Evolutionary conservation across 2,329 filamentous ascomycete species (phyloP).

Genomic region (Colletotrichum limetticola): DNA sequence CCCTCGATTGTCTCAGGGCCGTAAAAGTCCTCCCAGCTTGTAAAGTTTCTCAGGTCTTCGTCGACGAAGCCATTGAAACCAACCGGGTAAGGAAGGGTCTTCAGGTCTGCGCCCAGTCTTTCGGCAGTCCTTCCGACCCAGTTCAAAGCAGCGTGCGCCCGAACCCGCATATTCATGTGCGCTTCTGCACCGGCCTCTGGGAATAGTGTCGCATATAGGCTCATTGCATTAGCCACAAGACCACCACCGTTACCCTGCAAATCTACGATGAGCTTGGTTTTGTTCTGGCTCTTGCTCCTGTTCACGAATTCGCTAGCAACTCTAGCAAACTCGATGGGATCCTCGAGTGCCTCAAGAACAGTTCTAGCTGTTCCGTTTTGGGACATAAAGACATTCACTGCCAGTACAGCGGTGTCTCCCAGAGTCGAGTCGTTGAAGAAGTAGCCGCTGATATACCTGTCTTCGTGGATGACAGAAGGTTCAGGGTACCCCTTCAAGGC

Average conservation of each 20-base stretch:
- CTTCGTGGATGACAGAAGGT: slow-evolving; percentile 20
- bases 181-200: slow-evolving; percentile 1
- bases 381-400: slow-evolving; percentile 24
- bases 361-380: neutral
- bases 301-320: slow-evolving; percentile 53
- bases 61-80: slow-evolving; percentile 36
- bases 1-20: slow-evolving; percentile 46
- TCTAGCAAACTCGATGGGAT: slow-evolving; percentile 7
- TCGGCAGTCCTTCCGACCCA: slow-evolving; percentile 24
- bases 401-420: slow-evolving; percentile 29
- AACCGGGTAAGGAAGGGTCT: slow-evolving; percentile 9
- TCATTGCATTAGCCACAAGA: slow-evolving; percentile 35
- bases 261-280: slow-evolving; percentile 72
- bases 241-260: slow-evolving; percentile 71
- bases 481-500: slow-evolving; percentile 20
- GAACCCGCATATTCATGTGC: slow-evolving; percentile 30
- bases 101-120: neutral
- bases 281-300: slow-evolving; percentile 54
- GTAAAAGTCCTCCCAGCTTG: slow-evolving; percentile 54
- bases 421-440: neutral
- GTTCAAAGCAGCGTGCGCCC: slow-evolving; percentile 19
- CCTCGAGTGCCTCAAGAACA: neutral
- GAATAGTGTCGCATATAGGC: slow-evolving; percentile 27
- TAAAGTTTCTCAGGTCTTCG: slow-evolving; percentile 18
- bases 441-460: slow-evolving; percentile 32